Conservation (phyloP, 148 eudicot genomes). For the Nyssa sinensis region DNA sequence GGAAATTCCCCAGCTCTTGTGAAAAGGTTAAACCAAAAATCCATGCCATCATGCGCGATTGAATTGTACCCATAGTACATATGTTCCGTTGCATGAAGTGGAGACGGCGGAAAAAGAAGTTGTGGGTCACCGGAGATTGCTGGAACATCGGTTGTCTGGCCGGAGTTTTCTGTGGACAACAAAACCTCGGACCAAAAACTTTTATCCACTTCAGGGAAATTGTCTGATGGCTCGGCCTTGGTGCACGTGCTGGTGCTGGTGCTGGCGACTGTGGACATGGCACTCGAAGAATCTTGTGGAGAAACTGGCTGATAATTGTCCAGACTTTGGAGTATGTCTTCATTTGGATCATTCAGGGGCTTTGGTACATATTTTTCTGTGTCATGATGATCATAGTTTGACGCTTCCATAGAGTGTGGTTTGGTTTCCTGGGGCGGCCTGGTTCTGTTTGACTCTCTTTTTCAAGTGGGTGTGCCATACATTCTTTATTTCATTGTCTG, state of each 20-base stretch:
- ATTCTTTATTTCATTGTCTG: slow-evolving; percentile 81
- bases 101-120: not conserved
- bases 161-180: slow-evolving; percentile 8
- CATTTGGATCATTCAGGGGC: too few relatives aligned
- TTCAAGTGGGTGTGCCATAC: slow-evolving; percentile 82
- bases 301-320: slow-evolving; percentile 19
- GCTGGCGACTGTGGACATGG: slow-evolving; percentile 30
- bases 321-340: not conserved
- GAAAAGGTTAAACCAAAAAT: slow-evolving; percentile 53
- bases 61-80: slow-evolving; percentile 1
- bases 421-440: not conserved
- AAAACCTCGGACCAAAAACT: slow-evolving; percentile 57
- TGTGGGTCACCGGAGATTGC: slow-evolving; percentile 1
- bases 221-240: slow-evolving; percentile 1
- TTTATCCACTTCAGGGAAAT: slow-evolving; percentile 39
- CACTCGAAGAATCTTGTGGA: slow-evolving; percentile 45
- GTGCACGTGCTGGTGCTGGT: slow-evolving; percentile 4
- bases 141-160: slow-evolving; percentile 14
- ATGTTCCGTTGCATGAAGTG: not conserved
- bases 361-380: too few relatives aligned
- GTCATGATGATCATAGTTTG: not conserved
- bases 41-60: slow-evolving; percentile 32
- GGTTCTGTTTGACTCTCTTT: slow-evolving; percentile 35
- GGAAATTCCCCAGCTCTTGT: slow-evolving; percentile 37
- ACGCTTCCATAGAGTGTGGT: not conserved